Base-by-base conservation (phyloP, 1,139 yeast genomes). In the Wickerhamomyces sp. region DNA sequence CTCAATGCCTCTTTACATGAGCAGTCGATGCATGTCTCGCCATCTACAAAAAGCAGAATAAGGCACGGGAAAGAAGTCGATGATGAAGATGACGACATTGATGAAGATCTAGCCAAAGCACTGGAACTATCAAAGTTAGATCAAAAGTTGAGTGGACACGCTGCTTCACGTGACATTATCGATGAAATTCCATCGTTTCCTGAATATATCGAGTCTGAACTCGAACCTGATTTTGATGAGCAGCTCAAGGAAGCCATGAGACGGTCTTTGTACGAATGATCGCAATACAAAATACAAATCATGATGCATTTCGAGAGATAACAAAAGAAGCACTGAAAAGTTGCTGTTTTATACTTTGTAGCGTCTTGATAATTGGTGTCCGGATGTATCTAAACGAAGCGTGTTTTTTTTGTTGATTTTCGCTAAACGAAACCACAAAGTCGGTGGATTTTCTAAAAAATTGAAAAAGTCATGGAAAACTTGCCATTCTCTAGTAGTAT, bases 1-100 rank as follows among this genome's bases (percentile, higher is more conserved):
- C 56, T 79, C 49, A 78, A 81, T 53, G 67, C 68, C 6, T 57
- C 61, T 0, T 7, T 54, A 27, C 50, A 53, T 14, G 52, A 53
- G 23, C 23, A 18, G 23, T 18, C 23, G 23, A 18, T 18, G 23
- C 23, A 18, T 18, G 23, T 3, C 23, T 18, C 69, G 42, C 35
- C 40, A 41, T 42, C 41, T 32, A 35, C 45, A 39, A 43, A 26
- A 31, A 18, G 27, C n/a, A 29, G 9, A 40, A 29, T 2, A 36
- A n/a, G 26, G 34, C 37, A 31, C 48, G 55, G 55, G 43, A 50
- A 46, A 39, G 49, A 47, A 27, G 34, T 37, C 36, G 31, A 8
- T 1, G 39, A 36, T 2, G 43, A 44, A 18, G 54, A 51, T 8
- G 59, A 54, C 23, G 64, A 61, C 2, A 63, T 64, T 15, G 72